Base-by-base conservation (phyloP, 805 yeast species). In the Candida michaelii region DNA sequence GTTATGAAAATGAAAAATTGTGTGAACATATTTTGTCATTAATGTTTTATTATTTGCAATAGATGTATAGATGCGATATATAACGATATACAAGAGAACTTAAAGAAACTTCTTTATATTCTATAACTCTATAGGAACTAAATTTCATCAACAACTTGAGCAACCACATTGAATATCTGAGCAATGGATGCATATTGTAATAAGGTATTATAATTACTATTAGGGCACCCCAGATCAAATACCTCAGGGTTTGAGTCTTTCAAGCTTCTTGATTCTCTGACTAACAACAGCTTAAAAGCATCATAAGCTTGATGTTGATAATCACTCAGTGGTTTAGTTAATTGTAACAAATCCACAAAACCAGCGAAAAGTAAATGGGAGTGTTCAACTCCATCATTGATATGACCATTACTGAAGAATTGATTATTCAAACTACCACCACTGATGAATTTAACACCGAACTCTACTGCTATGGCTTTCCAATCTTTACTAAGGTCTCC, bases 291-390 rank as follows among this genome's bases (percentile, higher is more conserved):
- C 36, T 48, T 50, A 41, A 58, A 47, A 27, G 50, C 42, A 17
- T 42, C 40, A 39, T 53, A 57, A 2, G 58, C 58, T 10, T 44
- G 39, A 5, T n/a, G 19, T 37, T 58, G 51, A 29, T 51, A 54
- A 12, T 33, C 17, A 6, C 42, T 16, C 2, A 32, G 6, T 1
- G 63, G 53, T 3, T 18, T 19, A 16, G 62, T 55, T 40, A 46
- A 24, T 17, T 36, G 27, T 13, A 51, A 30, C 32, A 59, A 49
- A 45, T 62, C 67, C 7, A 58, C 57, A 39, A 53, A 52, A 1
- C 67, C 67, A 3, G 48, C 54, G 38, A 49, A 60, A 12, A 60
- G 33, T 13, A 60, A 47, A 47, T 61, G 60, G 15, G 54, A 48
- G 32, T 59, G 55, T 32, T 57, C 49, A 15, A 62, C 50, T n/a